A percentile compares a stretch with the other conserved stretches of the same genome.
Evolutionary conservation across 345 rosid genomes (phyloP).

Genomic region (Acer saccharum): DNA sequence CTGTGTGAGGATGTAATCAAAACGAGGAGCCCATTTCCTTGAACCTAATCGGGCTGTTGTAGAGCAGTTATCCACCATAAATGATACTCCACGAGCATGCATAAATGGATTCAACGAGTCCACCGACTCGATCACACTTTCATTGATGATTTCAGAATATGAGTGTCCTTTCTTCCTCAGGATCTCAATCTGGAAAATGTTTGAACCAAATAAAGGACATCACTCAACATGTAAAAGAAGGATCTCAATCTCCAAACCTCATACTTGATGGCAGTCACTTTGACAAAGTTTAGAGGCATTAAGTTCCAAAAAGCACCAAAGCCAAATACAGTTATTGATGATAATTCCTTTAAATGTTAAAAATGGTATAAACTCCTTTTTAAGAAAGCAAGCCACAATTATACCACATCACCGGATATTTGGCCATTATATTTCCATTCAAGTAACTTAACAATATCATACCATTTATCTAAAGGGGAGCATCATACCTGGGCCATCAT

Average conservation of each 20-base stretch:
- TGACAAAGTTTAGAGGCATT: not conserved
- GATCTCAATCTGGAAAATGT: conserved; percentile 66
- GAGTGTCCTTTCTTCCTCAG: conserved; percentile 98
- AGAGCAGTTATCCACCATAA: conserved; percentile 95
- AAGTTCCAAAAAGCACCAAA: not conserved
- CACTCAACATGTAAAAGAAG: not conserved
- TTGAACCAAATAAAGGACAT: not conserved
- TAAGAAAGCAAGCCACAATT: not conserved
- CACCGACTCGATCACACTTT: conserved; percentile 87
- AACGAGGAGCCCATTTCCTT: conserved; percentile 94
- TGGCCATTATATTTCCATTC: not conserved
- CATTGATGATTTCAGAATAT: conserved; percentile 90
- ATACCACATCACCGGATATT: not conserved
- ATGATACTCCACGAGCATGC: conserved; percentile 96
- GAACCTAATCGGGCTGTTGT: conserved; percentile 94
- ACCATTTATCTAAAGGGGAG: not conserved
- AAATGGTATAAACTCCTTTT: not conserved
- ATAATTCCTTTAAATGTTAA: not conserved
- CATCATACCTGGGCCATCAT: conserved; percentile 96
- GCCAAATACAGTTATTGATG: not conserved
- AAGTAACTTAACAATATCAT: not conserved
- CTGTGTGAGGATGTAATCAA: conserved; percentile 80
- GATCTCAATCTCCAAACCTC: not conserved
- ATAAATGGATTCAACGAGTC: conserved; percentile 94
- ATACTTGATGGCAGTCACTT: not conserved